phyloP scores from a whole-genome alignment of 306 rosid species.

The Cotoneaster glaucophyllus region DNA sequence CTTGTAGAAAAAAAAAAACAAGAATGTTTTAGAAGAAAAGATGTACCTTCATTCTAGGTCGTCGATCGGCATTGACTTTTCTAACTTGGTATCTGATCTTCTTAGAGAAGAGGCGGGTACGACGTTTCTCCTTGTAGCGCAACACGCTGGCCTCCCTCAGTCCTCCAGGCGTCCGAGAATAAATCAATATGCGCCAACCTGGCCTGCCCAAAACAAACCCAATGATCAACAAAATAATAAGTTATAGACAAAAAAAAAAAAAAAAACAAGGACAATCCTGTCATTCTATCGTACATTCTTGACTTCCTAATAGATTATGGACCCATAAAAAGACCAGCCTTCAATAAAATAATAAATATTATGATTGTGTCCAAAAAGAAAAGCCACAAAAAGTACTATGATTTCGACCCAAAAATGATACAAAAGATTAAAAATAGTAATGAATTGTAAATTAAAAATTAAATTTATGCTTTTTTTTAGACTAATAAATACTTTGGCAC shows the following conservation, averaged over 20 bases:
- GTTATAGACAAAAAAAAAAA: background rate
- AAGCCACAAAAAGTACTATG: background rate
- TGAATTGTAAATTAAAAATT: background rate
- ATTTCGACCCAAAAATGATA: background rate
- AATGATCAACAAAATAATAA: background rate
- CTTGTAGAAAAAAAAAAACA: background rate
- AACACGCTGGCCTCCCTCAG: constrained; percentile 71
- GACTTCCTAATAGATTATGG: background rate
- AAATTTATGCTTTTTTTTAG: background rate
- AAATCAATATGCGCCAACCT: constrained; percentile 63
- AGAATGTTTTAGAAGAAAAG: background rate
- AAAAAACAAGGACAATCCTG: background rate
- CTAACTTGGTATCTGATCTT: constrained; percentile 87
- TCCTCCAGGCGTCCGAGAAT: constrained; percentile 50
- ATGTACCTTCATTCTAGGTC: constrained; percentile 89
- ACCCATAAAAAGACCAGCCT: background rate
- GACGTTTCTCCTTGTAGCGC: constrained; percentile 78
- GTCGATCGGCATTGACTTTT: constrained; percentile 79
- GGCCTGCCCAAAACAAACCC: constrained; percentile 40
- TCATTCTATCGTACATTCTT: background rate
- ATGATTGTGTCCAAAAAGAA: background rate
- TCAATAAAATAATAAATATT: background rate
- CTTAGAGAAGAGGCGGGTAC: constrained; percentile 65
- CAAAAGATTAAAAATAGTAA: background rate
- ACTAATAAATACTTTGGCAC: background rate